These are phyloP conservation scores for Tuber microsphaerosporum DNA, from an alignment of 495 filamentous ascomycete species.

Conservation along the genomic window DNA sequence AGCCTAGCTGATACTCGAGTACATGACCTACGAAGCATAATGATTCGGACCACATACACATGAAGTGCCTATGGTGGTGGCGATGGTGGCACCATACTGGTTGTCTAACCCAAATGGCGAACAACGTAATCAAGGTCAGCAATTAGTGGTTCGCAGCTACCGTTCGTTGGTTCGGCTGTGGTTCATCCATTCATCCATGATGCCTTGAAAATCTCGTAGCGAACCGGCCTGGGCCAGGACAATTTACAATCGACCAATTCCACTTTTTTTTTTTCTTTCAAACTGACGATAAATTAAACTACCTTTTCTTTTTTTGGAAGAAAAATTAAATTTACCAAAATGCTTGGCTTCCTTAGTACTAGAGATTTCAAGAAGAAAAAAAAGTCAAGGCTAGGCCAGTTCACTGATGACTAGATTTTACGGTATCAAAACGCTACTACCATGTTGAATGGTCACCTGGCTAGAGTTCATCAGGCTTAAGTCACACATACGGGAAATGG, in stretches of 20 bases:
- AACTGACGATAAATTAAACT: background rate
- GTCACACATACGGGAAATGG: background rate
- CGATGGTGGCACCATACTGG: background rate
- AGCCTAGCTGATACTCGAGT: background rate
- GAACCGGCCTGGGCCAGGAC: background rate
- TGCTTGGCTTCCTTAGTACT: background rate
- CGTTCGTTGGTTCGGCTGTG: background rate
- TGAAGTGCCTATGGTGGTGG: background rate
- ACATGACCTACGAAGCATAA: background rate
- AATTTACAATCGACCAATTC: background rate
- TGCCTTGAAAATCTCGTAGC: background rate
- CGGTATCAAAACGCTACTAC: background rate
- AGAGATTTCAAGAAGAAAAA: background rate
- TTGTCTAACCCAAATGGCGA: background rate
- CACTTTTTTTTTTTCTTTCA: background rate
- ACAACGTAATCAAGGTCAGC: background rate
- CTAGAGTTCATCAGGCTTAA: background rate
- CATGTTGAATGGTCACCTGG: background rate
- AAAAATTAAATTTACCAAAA: background rate
- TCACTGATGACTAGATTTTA: background rate
- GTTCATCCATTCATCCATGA: background rate
- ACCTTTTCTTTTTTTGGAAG: background rate
- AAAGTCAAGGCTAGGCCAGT: background rate
- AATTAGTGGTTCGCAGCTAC: background rate
- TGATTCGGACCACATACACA: slow-evolving; percentile 2